These are phyloP conservation scores for Inga laurina DNA, from an alignment of 306 rosid genomes.

Conservation along the genomic window DNA sequence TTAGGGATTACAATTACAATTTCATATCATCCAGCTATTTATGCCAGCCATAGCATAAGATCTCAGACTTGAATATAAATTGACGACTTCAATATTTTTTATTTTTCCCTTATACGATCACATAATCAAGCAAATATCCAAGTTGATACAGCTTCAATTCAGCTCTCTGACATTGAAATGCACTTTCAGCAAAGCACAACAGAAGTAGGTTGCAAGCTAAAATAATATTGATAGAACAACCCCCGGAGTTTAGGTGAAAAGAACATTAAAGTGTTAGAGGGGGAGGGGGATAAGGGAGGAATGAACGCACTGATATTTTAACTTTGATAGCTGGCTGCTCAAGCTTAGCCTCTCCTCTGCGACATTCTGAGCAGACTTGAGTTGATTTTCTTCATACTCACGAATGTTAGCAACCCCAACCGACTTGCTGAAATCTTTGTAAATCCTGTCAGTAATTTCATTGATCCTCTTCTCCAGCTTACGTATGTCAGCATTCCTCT, in stretches of 20 bases:
- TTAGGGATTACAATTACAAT: too few relatives aligned
- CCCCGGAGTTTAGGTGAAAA: background rate
- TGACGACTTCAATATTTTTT: background rate
- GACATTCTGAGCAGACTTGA: slow-evolving; percentile 72
- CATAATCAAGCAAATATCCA: background rate
- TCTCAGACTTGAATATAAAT: slow-evolving; percentile 4
- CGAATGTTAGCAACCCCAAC: slow-evolving; percentile 98
- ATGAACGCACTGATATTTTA: slow-evolving; percentile 84
- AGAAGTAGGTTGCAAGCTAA: background rate
- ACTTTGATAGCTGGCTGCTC: slow-evolving; percentile 87
- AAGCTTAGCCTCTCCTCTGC: slow-evolving; percentile 96
- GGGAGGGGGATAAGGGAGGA: slow-evolving; percentile 6
- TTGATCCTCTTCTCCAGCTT: slow-evolving; percentile 88
- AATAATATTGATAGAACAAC: background rate
- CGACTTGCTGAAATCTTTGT: slow-evolving; percentile 81
- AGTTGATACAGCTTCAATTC: slow-evolving; percentile 1
- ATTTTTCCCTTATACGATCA: background rate
- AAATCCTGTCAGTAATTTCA: slow-evolving; percentile 84
- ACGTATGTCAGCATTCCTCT: slow-evolving; percentile 63
- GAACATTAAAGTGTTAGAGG: background rate
- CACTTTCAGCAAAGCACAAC: slow-evolving; percentile 7
- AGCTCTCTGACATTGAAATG: slow-evolving; percentile 22
- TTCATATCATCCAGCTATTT: background rate
- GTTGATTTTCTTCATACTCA: slow-evolving; percentile 96
- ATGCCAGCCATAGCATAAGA: background rate